phyloP scores from a whole-genome alignment of 2,329 filamentous ascomycete species.

The Cyclaneusma minus region DNA sequence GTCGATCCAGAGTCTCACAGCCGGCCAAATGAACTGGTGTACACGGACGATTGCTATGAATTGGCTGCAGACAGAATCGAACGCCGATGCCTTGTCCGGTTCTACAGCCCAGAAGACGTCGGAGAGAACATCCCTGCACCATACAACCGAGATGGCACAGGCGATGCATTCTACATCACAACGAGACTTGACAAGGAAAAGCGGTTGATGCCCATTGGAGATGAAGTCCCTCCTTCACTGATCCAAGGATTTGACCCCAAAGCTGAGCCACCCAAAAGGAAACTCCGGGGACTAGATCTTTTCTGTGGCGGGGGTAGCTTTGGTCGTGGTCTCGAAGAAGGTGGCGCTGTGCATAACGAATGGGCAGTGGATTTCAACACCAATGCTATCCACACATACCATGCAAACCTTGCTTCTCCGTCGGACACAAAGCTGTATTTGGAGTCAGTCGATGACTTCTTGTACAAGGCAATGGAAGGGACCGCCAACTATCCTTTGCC shows the following conservation, averaged over 20 bases:
- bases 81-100: conserved; percentile 42
- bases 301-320: conserved; percentile 71
- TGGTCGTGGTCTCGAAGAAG: conserved; percentile 61
- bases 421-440: conserved; percentile 37
- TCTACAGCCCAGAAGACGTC: conserved; percentile 26
- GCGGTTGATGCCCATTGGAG: conserved; percentile 21
- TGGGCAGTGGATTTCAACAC: conserved; percentile 53
- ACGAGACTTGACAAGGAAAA: conserved; percentile 18
- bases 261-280: conserved; percentile 12
- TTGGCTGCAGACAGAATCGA: conserved; percentile 27
- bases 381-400: conserved; percentile 55
- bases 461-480: conserved; percentile 38
- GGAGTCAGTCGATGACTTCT: conserved; percentile 58
- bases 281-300: conserved; percentile 49
- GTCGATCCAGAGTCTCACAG: conserved; percentile 17
- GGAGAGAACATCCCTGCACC: conserved; percentile 34
- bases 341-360: conserved; percentile 44
- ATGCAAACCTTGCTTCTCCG: conserved; percentile 41
- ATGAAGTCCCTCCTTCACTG: conserved; percentile 20
- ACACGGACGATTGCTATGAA: conserved; percentile 28
- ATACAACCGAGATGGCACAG: conserved; percentile 49
- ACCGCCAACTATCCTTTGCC: conserved; percentile 36
- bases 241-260: conserved; percentile 39
- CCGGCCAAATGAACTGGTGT: conserved; percentile 33
- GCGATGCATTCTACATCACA: conserved; percentile 50